Base-by-base conservation (phyloP, 2,329 filamentous ascomycete genomes). In the Trichophyton rubrum region DNA sequence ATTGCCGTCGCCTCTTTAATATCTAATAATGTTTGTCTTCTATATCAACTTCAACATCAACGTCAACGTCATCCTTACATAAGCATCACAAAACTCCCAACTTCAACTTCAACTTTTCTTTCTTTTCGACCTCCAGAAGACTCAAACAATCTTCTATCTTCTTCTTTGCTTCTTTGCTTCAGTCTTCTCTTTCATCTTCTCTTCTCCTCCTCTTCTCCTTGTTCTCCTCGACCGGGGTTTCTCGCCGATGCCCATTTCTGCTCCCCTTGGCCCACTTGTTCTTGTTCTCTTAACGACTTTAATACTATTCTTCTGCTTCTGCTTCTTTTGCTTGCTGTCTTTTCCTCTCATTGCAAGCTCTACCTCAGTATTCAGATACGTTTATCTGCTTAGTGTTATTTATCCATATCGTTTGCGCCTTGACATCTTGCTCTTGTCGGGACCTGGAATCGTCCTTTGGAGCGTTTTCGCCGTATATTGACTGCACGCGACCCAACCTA, bases 261-360 rank as follows among this genome's bases (percentile, higher is more conserved):
- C 30, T 49, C 40, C 27, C 27, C 27, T 59, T 53, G 59, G 49
- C 24, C 22, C 61, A 43, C 47, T 59, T 41, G 53, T 60, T 55
- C 59, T 63, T 59, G 43, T 64, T 61, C 62, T 47, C 40, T 35
- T 43, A 27, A 53, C 49, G 49, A n/a, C 15, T 30, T 53, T 30
- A 30, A 30, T 30, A 30, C n/a, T 53, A 6, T 30, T 53, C 49
- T 53, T 30, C 20, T 22, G 8, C 17, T 11, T 33, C 7, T 53
- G 24, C 24, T 13, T 11, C 11, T 15, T 51, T 43, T 56, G 24
- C 49, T 30, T 24, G 49, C 15, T 15, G 13, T 22, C n/a, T 53
- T 53, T 15, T n/a, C 11, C n/a, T 33, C 30, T 41, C 35, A 41
- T 57, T 41, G 49, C 59, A 41, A 30, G 41, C 40, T 56, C 53